Evolutionary conservation across 257 asterid genomes (phyloP).

Genomic region (Linderniella brevidens): DNA sequence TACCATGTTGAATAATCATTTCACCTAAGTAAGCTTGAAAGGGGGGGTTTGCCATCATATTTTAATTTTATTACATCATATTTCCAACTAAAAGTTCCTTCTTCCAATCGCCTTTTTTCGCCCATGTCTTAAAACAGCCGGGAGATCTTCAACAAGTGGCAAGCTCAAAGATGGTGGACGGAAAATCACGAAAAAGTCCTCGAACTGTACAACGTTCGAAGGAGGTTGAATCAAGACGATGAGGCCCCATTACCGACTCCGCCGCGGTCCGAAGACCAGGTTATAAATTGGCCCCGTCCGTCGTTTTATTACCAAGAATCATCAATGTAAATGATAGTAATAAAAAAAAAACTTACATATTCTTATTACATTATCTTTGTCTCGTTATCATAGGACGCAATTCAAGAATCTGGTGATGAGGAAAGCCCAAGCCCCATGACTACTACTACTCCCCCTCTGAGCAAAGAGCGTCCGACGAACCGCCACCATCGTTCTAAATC

Average conservation of each 20-base stretch:
- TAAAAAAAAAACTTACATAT: no score
- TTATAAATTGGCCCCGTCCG: neutral
- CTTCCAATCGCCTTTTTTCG: no score
- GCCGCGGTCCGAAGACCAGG: constrained; percentile 65
- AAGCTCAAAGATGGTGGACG: constrained; percentile 98
- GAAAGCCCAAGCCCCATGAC: constrained; percentile 88
- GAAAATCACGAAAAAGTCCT: constrained; percentile 79
- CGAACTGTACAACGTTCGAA: constrained; percentile 85
- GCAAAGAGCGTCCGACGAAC: constrained; percentile 38
- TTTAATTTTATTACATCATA: no score
- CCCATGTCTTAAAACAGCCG: no score
- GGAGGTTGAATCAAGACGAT: constrained; percentile 29
- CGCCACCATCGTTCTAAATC: constrained; percentile 34
- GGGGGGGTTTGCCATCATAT: no score
- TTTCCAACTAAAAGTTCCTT: no score
- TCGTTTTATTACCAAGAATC: no score
- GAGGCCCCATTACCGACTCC: constrained; percentile 73
- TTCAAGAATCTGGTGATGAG: constrained; percentile 11
- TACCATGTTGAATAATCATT: no score
- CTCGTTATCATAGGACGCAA: no score
- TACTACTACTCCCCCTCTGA: constrained; percentile 78
- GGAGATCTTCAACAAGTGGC: constrained; percentile 82
- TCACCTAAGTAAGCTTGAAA: no score
- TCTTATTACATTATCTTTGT: no score
- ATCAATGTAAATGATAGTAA: no score